A percentile compares a stretch with the other conserved stretches of the same genome.
phyloP scores from a whole-genome alignment of 2,329 filamentous ascomycete species.

The Phialophora macrospora region DNA sequence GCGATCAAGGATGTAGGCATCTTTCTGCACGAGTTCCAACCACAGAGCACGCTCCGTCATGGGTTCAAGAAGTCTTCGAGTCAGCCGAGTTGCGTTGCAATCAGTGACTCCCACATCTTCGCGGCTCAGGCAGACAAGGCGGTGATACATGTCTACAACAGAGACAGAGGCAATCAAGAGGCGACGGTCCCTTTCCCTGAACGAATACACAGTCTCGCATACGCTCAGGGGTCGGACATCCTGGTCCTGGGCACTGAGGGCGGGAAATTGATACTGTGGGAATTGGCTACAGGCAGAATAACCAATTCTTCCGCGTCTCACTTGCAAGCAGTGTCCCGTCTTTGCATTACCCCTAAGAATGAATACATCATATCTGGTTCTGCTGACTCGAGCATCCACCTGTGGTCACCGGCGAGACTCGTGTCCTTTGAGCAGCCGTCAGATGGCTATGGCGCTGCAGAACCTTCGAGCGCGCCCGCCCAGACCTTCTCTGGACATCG shows the following conservation, averaged over 20 bases:
- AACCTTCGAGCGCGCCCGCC: conserved; percentile 66
- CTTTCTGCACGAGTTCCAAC: conserved; percentile 81
- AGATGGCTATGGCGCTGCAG: conserved; percentile 53
- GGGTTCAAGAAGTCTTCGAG: conserved; percentile 91
- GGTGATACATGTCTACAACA: conserved; percentile 88
- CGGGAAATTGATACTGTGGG: conserved; percentile 88
- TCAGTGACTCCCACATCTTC: conserved; percentile 83
- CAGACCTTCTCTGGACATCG: conserved; percentile 75
- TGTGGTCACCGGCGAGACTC: conserved; percentile 82
- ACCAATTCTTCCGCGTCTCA: conserved; percentile 51
- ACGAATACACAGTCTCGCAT: conserved; percentile 75
- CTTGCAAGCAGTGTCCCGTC: conserved; percentile 66
- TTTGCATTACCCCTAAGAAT: conserved; percentile 70
- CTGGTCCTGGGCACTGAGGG: conserved; percentile 81
- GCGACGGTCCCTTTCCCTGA: conserved; percentile 86
- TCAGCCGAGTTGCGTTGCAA: conserved; percentile 76
- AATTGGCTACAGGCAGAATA: conserved; percentile 66
- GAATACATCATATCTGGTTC: conserved; percentile 55
- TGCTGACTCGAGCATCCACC: conserved; percentile 81
- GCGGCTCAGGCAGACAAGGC: conserved; percentile 90
- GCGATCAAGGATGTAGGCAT: conserved; percentile 79
- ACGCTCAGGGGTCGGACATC: conserved; percentile 66
- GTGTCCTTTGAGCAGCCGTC: conserved; percentile 63
- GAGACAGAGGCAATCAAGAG: conserved; percentile 83
- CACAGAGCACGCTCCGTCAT: conserved; percentile 72